Percentiles rank a stretch among this genome's conserved stretches.
Evolutionary conservation across 768 basidiomycete species (phyloP).

Genomic region (Macrolepiota fuliginosa): DNA sequence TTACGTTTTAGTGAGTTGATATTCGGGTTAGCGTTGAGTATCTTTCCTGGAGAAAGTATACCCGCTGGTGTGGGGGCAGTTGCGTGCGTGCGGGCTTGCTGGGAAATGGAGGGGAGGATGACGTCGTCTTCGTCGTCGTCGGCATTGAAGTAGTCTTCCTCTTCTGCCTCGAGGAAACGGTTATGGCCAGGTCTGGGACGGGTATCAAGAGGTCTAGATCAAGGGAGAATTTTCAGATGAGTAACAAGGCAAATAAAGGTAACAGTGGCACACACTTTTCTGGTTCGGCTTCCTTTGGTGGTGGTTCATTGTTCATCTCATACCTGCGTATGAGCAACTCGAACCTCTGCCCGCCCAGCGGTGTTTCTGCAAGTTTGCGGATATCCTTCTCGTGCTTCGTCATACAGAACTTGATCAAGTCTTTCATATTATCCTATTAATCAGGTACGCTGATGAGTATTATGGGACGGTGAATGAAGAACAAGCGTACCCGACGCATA

Average conservation of each 20-base stretch:
- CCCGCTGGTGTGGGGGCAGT: background rate
- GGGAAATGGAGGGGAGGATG: constrained; percentile 35
- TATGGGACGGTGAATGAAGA: background rate
- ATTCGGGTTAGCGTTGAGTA: constrained; percentile 3
- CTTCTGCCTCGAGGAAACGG: constrained; percentile 62
- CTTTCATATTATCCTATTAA: constrained; percentile 80
- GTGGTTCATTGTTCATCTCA: constrained; percentile 91
- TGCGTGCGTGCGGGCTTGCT: constrained; percentile 24
- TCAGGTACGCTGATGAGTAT: constrained; percentile 3
- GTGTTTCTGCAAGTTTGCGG: constrained; percentile 57
- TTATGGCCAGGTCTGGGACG: constrained; percentile 43
- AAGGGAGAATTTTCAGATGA: constrained; percentile 9
- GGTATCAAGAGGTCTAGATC: constrained; percentile 35
- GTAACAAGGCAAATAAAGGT: background rate
- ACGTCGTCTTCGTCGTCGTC: constrained; percentile 74
- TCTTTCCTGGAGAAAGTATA: constrained; percentile 3
- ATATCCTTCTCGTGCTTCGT: constrained; percentile 67
- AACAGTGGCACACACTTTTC: constrained; percentile 41
- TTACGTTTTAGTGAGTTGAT: constrained; percentile 53
- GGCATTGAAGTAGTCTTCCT: constrained; percentile 92
- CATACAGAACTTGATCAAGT: constrained; percentile 83
- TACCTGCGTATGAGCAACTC: constrained; percentile 71
- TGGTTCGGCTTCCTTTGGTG: constrained; percentile 47
- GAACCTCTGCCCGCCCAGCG: constrained; percentile 66
- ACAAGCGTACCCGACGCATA: constrained; percentile 72